Percentiles rank a stretch among this genome's conserved stretches.
phyloP scores from a whole-genome alignment of 75 land plant species.

The Ceratopteris richardii region DNA sequence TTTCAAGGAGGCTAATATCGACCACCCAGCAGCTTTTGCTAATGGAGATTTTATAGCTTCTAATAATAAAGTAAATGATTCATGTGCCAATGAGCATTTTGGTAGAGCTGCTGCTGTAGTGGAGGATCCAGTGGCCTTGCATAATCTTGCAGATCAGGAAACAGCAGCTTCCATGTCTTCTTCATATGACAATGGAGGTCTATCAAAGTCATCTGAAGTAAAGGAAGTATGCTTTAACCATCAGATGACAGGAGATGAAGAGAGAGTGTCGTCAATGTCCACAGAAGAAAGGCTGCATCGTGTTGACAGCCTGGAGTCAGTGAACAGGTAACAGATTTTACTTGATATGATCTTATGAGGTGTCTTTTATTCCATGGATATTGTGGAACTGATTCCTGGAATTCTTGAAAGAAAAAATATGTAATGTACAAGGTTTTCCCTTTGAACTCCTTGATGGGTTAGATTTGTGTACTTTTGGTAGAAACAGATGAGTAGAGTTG shows the following conservation, averaged over 20 bases:
- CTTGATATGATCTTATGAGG: too few relatives aligned
- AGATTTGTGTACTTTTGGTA: too few relatives aligned
- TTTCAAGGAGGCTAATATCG: neutral
- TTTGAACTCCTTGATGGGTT: too few relatives aligned
- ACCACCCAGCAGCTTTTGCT: neutral
- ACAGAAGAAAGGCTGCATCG: conserved; percentile 37
- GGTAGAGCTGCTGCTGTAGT: too few relatives aligned
- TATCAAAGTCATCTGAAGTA: neutral
- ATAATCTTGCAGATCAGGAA: neutral
- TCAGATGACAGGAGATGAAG: conserved; percentile 17
- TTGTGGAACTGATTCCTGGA: too few relatives aligned
- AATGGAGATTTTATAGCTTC: neutral
- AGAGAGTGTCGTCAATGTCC: conserved; percentile 7
- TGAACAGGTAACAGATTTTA: conserved; percentile 68
- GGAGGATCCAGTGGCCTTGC: neutral
- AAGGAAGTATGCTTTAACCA: neutral
- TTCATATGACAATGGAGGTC: neutral
- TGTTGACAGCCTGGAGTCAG: conserved; percentile 60
- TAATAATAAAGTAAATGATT: neutral
- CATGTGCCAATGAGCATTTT: neutral
- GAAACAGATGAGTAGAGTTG: too few relatives aligned
- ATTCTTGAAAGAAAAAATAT: too few relatives aligned
- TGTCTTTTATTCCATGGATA: too few relatives aligned
- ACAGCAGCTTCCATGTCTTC: neutral
- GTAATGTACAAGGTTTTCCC: too few relatives aligned